Evolutionary conservation across 108 stramenopile genomes (phyloP).

Genomic region (Hondaea fermentalgiana): DNA sequence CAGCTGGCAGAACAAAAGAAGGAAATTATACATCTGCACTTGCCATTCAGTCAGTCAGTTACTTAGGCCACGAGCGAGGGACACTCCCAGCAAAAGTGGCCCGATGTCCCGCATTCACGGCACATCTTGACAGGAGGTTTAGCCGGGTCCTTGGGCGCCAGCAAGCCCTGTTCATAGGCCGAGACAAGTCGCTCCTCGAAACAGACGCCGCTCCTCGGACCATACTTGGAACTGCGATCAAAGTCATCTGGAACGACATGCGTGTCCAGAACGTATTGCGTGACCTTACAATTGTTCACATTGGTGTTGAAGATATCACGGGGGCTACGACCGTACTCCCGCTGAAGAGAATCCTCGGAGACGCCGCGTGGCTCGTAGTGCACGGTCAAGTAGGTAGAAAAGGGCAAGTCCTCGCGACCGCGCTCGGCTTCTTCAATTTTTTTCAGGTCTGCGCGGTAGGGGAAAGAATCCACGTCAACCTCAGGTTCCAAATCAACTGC

Average conservation of each 20-base stretch:
- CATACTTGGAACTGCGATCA: background rate
- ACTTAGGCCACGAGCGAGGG: background rate
- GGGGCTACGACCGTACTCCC: background rate
- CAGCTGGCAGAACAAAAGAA: no score
- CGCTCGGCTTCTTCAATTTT: background rate
- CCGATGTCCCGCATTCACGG: background rate
- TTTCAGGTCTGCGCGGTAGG: background rate
- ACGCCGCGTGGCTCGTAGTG: slow-evolving; percentile 13
- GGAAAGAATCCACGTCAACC: background rate
- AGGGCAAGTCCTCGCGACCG: background rate
- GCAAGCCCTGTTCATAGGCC: background rate
- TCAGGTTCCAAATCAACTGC: no score
- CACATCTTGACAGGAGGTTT: background rate
- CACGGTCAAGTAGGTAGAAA: background rate
- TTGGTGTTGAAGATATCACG: background rate
- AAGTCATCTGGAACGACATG: background rate
- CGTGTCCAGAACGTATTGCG: background rate
- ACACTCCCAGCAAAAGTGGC: slow-evolving; percentile 5
- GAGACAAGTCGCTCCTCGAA: background rate
- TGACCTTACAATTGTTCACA: background rate
- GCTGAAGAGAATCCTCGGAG: background rate
- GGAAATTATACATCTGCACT: no score
- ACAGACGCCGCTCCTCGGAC: background rate
- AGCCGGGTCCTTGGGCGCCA: background rate
- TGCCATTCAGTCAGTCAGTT: no score